Evolutionary conservation across 1,139 yeast species (phyloP).

Genomic region (Pichia sp.): DNA sequence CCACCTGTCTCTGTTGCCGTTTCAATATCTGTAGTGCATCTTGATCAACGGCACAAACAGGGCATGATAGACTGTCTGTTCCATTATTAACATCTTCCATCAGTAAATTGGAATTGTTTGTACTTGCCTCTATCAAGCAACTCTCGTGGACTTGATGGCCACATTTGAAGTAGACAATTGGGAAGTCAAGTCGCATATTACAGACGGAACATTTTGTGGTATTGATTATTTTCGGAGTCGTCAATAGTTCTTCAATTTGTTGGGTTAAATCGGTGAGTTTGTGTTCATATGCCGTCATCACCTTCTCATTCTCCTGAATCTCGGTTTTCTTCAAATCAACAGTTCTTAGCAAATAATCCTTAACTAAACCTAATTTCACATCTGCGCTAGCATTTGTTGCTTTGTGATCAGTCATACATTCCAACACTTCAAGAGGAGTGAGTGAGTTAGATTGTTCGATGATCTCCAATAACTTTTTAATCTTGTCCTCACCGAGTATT

Average conservation of each 20-base stretch:
- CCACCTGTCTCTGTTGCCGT: conserved; percentile 52
- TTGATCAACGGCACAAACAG: conserved; percentile 61
- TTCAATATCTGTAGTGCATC: conserved; percentile 59
- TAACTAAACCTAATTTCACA: conserved; percentile 54
- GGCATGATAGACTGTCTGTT: conserved; percentile 41
- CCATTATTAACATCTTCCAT: conserved; percentile 7
- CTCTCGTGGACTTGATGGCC: conserved; percentile 82
- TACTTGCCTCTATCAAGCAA: conserved; percentile 39
- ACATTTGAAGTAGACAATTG: conserved; percentile 81
- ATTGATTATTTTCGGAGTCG: conserved; percentile 58
- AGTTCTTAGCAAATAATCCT: conserved; percentile 58
- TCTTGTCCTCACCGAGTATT: conserved; percentile 46
- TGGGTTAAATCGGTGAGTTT: conserved; percentile 55
- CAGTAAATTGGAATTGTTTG: conserved; percentile 9
- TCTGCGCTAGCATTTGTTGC: conserved; percentile 34
- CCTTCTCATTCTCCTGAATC: conserved; percentile 57
- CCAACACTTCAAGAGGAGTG: conserved; percentile 72
- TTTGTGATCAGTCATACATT: conserved; percentile 58
- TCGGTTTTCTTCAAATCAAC: conserved; percentile 59
- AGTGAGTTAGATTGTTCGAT: conserved; percentile 49
- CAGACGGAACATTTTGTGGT: conserved; percentile 61
- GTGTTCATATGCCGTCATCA: conserved; percentile 59
- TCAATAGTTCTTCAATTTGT: conserved; percentile 44
- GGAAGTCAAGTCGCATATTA: conserved; percentile 61
- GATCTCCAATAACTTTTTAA: conserved; percentile 43